Conservation (phyloP, 2,329 filamentous ascomycete species). For the Paramyrothecium sp. region DNA sequence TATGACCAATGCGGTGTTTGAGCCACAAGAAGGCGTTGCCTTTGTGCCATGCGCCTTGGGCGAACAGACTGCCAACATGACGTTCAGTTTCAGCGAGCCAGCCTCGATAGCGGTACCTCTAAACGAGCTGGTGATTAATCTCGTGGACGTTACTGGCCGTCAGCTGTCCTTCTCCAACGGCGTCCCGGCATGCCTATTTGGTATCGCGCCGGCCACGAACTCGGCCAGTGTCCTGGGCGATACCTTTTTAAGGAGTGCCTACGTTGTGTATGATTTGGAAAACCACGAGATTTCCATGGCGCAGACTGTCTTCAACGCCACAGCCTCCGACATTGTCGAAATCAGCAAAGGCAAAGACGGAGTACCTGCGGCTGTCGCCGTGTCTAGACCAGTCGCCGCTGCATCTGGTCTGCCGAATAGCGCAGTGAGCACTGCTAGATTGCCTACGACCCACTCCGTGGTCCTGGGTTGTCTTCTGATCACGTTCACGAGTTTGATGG, state of each 20-base stretch:
- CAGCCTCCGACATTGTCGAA: constrained; percentile 47
- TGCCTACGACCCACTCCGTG: not conserved
- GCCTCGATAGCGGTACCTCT: constrained; percentile 52
- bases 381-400: constrained; percentile 47
- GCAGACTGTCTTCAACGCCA: constrained; percentile 61
- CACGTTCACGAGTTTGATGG: not conserved
- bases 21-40: constrained; percentile 49
- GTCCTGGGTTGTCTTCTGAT: not conserved
- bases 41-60: constrained; percentile 60
- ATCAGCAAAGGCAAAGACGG: constrained; percentile 47
- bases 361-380: constrained; percentile 54
- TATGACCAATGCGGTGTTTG: constrained; percentile 58
- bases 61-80: constrained; percentile 36
- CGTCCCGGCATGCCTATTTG: constrained; percentile 62
- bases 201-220: constrained; percentile 57
- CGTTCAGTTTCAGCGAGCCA: constrained; percentile 52
- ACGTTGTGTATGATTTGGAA: constrained; percentile 71
- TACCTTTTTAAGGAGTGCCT: constrained; percentile 72
- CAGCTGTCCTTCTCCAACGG: constrained; percentile 53
- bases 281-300: constrained; percentile 72
- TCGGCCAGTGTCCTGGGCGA: constrained; percentile 67
- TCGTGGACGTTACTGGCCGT: constrained; percentile 43
- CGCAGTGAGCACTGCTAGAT: constrained; percentile 3
- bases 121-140: constrained; percentile 58
- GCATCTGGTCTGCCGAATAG: constrained; percentile 36